A percentile compares a stretch with the other conserved stretches of the same genome.
Conservation (phyloP, 139 green algal genomes). For the Eudorina sp. region DNA sequence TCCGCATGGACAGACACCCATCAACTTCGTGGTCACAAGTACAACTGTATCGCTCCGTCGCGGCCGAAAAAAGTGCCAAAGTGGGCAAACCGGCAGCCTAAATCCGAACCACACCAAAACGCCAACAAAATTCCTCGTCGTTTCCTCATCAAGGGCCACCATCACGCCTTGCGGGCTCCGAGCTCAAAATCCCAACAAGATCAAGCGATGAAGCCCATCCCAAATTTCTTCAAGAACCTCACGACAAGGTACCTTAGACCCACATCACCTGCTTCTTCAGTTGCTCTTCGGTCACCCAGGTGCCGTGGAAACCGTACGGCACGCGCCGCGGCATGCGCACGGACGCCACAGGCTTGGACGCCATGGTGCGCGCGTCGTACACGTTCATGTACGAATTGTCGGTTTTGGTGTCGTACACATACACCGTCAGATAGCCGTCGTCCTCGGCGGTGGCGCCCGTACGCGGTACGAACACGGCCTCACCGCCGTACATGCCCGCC, state of each 20-base stretch:
- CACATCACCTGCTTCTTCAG: slow-evolving; percentile 32
- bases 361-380: slow-evolving; percentile 83
- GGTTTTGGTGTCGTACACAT: slow-evolving; percentile 67
- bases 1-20: no score
- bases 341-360: slow-evolving; percentile 61
- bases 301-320: slow-evolving; percentile 76
- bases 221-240: no score
- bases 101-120: no score
- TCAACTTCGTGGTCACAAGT: no score
- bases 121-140: no score
- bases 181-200: no score
- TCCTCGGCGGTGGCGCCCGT: slow-evolving; percentile 67
- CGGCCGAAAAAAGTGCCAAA: no score
- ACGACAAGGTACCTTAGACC: neutral
- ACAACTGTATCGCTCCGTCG: no score
- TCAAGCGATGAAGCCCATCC: no score
- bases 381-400: slow-evolving; percentile 62
- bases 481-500: slow-evolving; percentile 62
- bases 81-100: no score
- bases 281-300: slow-evolving; percentile 34
- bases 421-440: slow-evolving; percentile 83
- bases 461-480: slow-evolving; percentile 77
- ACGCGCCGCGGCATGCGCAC: slow-evolving; percentile 78
- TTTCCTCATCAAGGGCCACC: no score
- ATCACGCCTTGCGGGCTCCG: no score